Percentiles rank a stretch among this genome's conserved stretches.
phyloP scores from a whole-genome alignment of 257 asterid genomes.

The Nicotiana otophora region DNA sequence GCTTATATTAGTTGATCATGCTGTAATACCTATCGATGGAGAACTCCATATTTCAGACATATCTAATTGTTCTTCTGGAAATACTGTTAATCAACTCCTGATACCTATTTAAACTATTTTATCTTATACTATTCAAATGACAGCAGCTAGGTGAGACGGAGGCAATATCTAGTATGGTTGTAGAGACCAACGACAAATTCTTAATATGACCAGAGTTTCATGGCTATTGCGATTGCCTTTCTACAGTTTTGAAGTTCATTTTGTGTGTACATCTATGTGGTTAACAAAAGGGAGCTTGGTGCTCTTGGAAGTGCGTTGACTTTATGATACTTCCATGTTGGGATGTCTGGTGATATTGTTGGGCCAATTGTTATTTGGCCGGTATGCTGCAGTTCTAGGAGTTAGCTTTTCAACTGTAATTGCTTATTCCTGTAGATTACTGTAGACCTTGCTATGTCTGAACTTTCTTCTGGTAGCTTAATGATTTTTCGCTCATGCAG shows the following conservation, averaged over 20 bases:
- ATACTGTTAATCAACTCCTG: not conserved
- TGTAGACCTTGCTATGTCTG: not conserved
- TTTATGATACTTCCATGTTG: not conserved
- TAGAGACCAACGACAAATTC: not conserved
- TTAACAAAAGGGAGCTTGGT: not conserved
- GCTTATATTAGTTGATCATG: not conserved
- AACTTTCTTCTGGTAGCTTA: not conserved
- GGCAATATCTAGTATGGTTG: not conserved
- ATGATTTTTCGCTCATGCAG: conserved; percentile 21
- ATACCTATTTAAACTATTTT: not conserved
- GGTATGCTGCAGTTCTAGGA: not conserved
- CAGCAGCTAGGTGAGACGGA: not conserved
- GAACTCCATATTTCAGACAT: not conserved
- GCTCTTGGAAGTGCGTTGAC: not conserved
- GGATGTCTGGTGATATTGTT: not conserved
- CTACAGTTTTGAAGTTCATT: not conserved
- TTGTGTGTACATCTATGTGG: not conserved
- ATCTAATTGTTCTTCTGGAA: not conserved
- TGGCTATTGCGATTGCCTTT: not conserved
- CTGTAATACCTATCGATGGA: not conserved
- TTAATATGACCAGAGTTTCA: not conserved
- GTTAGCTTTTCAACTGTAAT: not conserved
- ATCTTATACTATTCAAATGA: not conserved
- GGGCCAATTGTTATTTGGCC: not conserved
- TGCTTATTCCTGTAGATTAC: not conserved